Evolutionary conservation across 352 stramenopile species (phyloP), one percentile per base, ranked within the genome.

Genomic region (Globisporangium barbulae): DNA sequence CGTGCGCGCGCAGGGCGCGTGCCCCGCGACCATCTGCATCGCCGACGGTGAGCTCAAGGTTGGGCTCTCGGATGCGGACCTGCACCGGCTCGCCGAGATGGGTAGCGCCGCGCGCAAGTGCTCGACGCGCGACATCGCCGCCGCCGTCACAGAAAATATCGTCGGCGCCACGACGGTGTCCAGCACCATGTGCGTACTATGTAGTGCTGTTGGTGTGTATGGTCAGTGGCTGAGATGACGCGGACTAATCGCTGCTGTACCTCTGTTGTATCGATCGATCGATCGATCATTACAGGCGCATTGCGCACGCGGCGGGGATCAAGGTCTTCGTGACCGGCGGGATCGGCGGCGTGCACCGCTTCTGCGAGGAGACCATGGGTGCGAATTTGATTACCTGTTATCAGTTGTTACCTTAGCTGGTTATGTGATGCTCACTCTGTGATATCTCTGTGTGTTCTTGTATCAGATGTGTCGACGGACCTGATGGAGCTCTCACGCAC

Each of bases 261-360:
- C 10, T 53, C 0, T 33, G 9, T 53, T 35, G 8, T 68, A 22
- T 53, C 3, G 15, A 44, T 17, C 21, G 61, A 22, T 53, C 3
- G 15, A 44, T 17, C 21, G 61, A 13, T 49, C 41, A 12, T 57
- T 62, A 48, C 53, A 94, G 85, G 83, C 79, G 83, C 30, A 89
- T 99, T 47, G 97, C 97, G 13, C 86, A 98, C 72, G 74, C 89
- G 9, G 96, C 96, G 8, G 89, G 93, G 1, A 98, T 99, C 68
- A 81, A 88, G 39, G 97, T 99, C 48, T 99, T 99, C 80, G 97
- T 98, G 22, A 99, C 97, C 6, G 96, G 96, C 33, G 97, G 97
- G 25, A 98, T 98, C 66, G 97, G 97, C 53, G 97, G 97, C 22
- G 97, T 99, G 21, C 97, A 99, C 77, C 85, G 97, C 55, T 97